Evolutionary conservation across 306 rosid genomes (phyloP), one percentile per base, ranked within the genome.

Genomic region (Clitoria ternatea): DNA sequence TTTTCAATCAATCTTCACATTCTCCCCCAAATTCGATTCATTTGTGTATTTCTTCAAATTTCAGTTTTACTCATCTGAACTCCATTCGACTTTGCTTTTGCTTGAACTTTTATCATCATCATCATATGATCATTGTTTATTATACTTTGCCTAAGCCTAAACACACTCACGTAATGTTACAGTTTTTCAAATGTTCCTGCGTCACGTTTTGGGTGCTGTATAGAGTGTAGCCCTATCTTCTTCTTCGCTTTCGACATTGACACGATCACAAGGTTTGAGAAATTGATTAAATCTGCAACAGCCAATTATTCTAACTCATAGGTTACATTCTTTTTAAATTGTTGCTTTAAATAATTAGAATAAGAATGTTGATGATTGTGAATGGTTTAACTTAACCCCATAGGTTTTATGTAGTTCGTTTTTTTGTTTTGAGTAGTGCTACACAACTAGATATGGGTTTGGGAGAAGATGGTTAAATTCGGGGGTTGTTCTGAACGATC

Each of bases 71-170:
- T 68, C 55, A 1, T 56, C 9, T 56, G 19, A 64, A 64, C 71
- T 82, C 7, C 75, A 48, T 69, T 73, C 9, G n/a, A 19, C 36
- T 61, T 61, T 76, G 50, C 20, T 65, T 27, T 4, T 64, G 56
- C 54, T 76, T 45, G 33, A 14, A 7, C 43, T 67, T 45, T 57
- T 47, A 43, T 79, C 18, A 7, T 57, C 5, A 1, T 39, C 33
- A 33, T 59, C 9, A 7, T 52, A 12, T 55, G 1, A 7, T 66
- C 66, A 8, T 66, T 43, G 6, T 69, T 13, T 67, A 10, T 50
- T 60, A 20, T 24, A 33, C 55, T 66, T 57, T 59, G 39, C 69
- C 57, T 72, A 52, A 60, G 59, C 67, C 20, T 20, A 42, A 48
- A 48, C 67, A 70, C 69, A 20, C n/a, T n/a, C 4, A 11, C 42